These are phyloP conservation scores for Trichoderma citrinoviride DNA, from an alignment of 2,329 filamentous ascomycete genomes.

Conservation along the genomic window DNA sequence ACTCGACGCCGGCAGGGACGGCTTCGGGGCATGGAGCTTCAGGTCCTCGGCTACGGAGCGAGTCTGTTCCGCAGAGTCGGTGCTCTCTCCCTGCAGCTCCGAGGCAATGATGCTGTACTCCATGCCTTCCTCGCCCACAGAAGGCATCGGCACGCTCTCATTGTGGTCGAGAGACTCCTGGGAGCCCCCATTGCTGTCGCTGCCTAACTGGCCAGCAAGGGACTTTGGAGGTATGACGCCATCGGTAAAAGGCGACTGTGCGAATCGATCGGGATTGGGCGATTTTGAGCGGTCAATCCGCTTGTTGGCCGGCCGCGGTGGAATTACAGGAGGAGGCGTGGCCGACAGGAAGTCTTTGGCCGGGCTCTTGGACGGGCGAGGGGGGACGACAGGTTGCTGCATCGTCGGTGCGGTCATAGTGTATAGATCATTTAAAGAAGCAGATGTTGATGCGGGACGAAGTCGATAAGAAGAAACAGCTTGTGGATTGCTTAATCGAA, in stretches of 20 bases:
- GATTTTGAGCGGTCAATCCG: constrained; percentile 74
- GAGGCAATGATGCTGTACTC: constrained; percentile 70
- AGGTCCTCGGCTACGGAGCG: constrained; percentile 76
- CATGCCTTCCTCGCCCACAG: constrained; percentile 82
- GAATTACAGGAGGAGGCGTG: constrained; percentile 62
- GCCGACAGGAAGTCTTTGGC: constrained; percentile 42
- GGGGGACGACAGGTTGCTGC: constrained; percentile 54
- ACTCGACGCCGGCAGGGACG: constrained; percentile 75
- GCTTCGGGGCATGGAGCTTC: constrained; percentile 84
- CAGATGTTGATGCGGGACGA: background rate
- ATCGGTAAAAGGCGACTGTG: constrained; percentile 82
- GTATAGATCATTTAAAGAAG: constrained; percentile 7
- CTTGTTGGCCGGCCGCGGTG: constrained; percentile 71
- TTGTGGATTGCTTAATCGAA: background rate
- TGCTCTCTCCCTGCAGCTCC: constrained; percentile 37
- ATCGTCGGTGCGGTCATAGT: constrained; percentile 52
- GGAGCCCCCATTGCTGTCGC: constrained; percentile 34
- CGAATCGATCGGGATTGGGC: constrained; percentile 73
- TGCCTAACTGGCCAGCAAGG: constrained; percentile 37
- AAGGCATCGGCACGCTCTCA: constrained; percentile 77
- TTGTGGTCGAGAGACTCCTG: constrained; percentile 57
- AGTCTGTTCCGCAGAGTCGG: constrained; percentile 59
- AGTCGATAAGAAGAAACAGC: background rate
- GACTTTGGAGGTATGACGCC: constrained; percentile 46
- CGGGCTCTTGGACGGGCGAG: constrained; percentile 52